A percentile compares a stretch with the other conserved stretches of the same genome.
Conservation (phyloP, 1,139 yeast genomes). For the Sugiyamaella grinbergsii region DNA sequence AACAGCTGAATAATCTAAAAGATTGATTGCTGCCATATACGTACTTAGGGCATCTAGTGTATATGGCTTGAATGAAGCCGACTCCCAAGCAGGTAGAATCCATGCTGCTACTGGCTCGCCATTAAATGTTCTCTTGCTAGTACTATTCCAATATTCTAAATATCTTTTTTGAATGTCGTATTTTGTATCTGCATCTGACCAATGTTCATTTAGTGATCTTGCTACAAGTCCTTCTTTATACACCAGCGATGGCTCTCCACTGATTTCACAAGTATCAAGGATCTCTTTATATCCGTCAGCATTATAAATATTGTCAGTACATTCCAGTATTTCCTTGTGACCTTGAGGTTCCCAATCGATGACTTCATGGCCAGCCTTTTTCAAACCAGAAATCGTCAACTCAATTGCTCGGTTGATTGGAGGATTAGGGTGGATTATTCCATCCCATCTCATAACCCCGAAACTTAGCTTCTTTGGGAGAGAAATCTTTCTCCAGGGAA, state of each 20-base stretch:
- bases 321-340: constrained; percentile 21
- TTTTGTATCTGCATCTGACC: constrained; percentile 49
- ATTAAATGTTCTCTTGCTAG: constrained; percentile 41
- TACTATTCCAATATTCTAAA: constrained; percentile 45
- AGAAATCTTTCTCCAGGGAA: constrained; percentile 49
- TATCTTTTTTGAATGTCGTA: constrained; percentile 44
- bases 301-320: constrained; percentile 18
- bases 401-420: constrained; percentile 47
- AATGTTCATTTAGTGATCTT: constrained; percentile 46
- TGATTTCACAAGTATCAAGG: constrained; percentile 30
- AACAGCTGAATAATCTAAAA: constrained; percentile 59
- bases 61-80: constrained; percentile 52
- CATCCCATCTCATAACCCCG: constrained; percentile 41
- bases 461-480: constrained; percentile 41
- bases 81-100: constrained; percentile 51
- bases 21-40: constrained; percentile 62
- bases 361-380: constrained; percentile 46
- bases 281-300: constrained; percentile 41
- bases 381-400: constrained; percentile 35
- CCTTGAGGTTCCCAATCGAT: constrained; percentile 48
- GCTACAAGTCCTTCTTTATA: constrained; percentile 34
- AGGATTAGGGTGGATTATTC: constrained; percentile 44
- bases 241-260: constrained; percentile 47
- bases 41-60: constrained; percentile 50
- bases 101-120: constrained; percentile 54